Conservation (phyloP, 2,329 filamentous ascomycete genomes). For the Periconia sp. region DNA sequence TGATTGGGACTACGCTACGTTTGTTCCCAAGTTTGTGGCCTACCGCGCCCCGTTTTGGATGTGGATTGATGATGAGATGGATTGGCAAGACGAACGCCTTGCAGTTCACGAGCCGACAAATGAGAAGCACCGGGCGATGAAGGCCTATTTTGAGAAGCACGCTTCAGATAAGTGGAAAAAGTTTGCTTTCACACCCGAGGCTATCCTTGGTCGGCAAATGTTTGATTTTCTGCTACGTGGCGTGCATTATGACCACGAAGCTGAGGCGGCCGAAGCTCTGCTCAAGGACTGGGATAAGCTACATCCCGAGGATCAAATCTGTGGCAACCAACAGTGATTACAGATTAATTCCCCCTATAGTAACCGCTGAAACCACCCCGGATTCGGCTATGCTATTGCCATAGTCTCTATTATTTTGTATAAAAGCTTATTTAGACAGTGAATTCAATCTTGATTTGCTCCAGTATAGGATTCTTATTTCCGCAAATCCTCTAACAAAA, state of each 20-base stretch:
- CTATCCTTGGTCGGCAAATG: slow-evolving; percentile 17
- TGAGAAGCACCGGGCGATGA: slow-evolving; percentile 18
- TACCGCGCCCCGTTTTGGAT: slow-evolving; percentile 36
- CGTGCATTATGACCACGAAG: neutral
- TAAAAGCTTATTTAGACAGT: no score
- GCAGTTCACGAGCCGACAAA: slow-evolving; percentile 10
- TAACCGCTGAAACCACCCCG: no score
- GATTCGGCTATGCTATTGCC: no score
- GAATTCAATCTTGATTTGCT: no score
- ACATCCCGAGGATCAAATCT: slow-evolving; percentile 3
- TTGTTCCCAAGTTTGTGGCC: slow-evolving; percentile 35
- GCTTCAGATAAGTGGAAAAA: slow-evolving; percentile 23
- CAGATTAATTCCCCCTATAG: no score
- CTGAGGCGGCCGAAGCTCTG: slow-evolving; percentile 2
- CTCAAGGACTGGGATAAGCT: slow-evolving; percentile 11
- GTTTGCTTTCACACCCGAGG: slow-evolving; percentile 26
- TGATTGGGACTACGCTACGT: slow-evolving; percentile 38
- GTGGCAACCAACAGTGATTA: no score
- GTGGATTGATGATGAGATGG: slow-evolving; percentile 22
- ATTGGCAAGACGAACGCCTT: slow-evolving; percentile 10
- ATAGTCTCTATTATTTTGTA: no score
- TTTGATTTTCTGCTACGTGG: neutral
- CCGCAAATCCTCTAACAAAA: no score
- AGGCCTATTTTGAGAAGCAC: slow-evolving; percentile 27
- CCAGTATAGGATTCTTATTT: no score